Conservation (phyloP, 1,284 basidiomycete species). For the Sporisorium sorghi region DNA sequence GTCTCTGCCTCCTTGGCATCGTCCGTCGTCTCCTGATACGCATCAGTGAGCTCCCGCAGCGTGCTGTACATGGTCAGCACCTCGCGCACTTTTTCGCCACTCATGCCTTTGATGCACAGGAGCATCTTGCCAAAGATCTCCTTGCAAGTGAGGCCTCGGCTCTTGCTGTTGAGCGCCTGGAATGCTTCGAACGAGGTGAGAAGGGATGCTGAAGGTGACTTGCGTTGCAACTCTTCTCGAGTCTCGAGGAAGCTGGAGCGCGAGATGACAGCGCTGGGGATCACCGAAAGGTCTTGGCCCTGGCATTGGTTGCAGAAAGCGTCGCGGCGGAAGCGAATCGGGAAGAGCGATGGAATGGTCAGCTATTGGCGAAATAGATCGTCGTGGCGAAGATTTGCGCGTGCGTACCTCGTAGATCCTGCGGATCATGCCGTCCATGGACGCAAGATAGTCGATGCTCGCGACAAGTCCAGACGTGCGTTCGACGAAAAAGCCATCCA, state of each 20-base stretch:
- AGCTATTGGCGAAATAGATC: background rate
- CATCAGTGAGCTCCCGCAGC: constrained; percentile 70
- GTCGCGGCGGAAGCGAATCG: background rate
- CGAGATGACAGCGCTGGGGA: constrained; percentile 70
- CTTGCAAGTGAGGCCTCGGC: constrained; percentile 70
- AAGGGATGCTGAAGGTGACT: constrained; percentile 65
- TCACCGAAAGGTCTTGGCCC: constrained; percentile 69
- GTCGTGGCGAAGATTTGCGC: background rate
- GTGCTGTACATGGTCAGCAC: constrained; percentile 72
- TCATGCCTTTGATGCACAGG: constrained; percentile 72
- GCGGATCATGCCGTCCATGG: constrained; percentile 71
- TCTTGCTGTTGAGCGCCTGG: constrained; percentile 73
- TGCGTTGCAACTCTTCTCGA: constrained; percentile 68
- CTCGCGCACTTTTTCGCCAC: constrained; percentile 72
- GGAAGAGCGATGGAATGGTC: background rate
- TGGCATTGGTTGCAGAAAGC: background rate
- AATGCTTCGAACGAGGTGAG: constrained; percentile 72
- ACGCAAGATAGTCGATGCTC: constrained; percentile 72
- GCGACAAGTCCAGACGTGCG: constrained; percentile 72
- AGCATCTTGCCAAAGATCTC: constrained; percentile 73
- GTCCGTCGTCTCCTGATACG: constrained; percentile 60
- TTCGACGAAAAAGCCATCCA: constrained; percentile 74
- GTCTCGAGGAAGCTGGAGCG: constrained; percentile 69
- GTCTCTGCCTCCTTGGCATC: constrained; percentile 18
- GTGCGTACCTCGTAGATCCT: constrained; percentile 62